Conservation (phyloP, 1,284 basidiomycete species). For the Cutaneotrichosporon mucoides region DNA sequence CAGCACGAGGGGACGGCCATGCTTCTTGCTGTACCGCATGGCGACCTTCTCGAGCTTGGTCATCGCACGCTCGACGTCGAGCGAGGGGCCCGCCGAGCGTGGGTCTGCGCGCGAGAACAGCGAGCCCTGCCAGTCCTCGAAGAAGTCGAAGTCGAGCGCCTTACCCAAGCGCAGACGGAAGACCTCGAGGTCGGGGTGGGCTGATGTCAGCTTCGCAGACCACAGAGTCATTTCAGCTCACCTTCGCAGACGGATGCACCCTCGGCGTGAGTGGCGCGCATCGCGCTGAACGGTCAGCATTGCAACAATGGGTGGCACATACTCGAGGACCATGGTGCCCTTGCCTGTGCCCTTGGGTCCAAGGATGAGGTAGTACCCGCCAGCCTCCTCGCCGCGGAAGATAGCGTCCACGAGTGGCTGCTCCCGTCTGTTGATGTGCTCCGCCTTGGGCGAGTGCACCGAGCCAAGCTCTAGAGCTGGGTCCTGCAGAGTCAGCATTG, state of each 20-base stretch:
- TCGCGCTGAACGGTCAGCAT: slow-evolving; percentile 50
- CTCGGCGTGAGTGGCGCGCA: slow-evolving; percentile 68
- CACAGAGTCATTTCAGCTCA: slow-evolving; percentile 20
- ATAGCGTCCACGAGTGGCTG: slow-evolving; percentile 72
- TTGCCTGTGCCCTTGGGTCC: slow-evolving; percentile 72
- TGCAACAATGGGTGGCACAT: slow-evolving; percentile 10
- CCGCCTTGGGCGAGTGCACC: slow-evolving; percentile 52
- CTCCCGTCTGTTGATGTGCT: slow-evolving; percentile 65
- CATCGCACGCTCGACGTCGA: slow-evolving; percentile 79
- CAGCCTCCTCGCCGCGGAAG: slow-evolving; percentile 64
- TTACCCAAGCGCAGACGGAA: slow-evolving; percentile 78
- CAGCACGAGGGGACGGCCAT: slow-evolving; percentile 66
- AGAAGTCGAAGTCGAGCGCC: slow-evolving; percentile 54
- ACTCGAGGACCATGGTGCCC: slow-evolving; percentile 73
- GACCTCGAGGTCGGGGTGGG: slow-evolving; percentile 65
- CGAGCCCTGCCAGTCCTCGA: slow-evolving; percentile 64
- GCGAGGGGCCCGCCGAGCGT: slow-evolving; percentile 71
- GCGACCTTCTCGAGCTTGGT: slow-evolving; percentile 86
- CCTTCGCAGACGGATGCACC: slow-evolving; percentile 51
- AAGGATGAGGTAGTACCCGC: slow-evolving; percentile 70
- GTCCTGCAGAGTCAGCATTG: slow-evolving; percentile 53
- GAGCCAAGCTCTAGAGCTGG: slow-evolving; percentile 68
- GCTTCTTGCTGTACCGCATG: slow-evolving; percentile 57
- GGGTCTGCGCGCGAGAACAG: slow-evolving; percentile 76
- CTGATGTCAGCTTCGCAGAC: slow-evolving; percentile 33